Conservation (phyloP, 768 basidiomycete genomes). For the Lactarius sanguifluus region DNA sequence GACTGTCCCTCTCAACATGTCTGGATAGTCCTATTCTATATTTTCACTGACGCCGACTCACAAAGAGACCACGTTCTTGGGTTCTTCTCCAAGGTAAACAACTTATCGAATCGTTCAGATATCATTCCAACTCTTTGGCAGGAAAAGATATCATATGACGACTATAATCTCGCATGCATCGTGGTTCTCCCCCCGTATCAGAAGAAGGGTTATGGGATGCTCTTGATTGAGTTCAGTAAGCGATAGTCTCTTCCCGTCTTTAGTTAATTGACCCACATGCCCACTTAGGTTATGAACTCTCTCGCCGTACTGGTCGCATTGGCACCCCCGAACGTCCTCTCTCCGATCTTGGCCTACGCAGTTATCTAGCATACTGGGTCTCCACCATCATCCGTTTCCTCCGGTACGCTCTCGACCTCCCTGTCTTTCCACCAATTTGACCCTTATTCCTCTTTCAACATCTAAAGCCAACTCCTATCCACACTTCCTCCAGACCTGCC, state of each 20-base stretch:
- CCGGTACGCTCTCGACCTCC: constrained; percentile 45
- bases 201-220: constrained; percentile 85
- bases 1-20: constrained; percentile 10
- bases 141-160: constrained; percentile 96
- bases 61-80: constrained; percentile 78
- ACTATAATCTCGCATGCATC: constrained; percentile 97
- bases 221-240: constrained; percentile 98
- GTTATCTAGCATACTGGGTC: constrained; percentile 89
- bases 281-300: constrained; percentile 84
- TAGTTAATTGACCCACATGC: background rate
- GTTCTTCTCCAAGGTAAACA: constrained; percentile 64
- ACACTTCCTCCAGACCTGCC: constrained; percentile 55
- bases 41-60: constrained; percentile 81
- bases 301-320: constrained; percentile 70
- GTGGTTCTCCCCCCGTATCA: constrained; percentile 94
- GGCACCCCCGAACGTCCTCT: constrained; percentile 95
- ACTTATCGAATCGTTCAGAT: background rate
- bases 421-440: constrained; percentile 1
- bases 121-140: constrained; percentile 32
- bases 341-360: constrained; percentile 87
- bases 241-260: background rate
- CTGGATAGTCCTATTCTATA: constrained; percentile 79
- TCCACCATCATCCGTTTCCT: constrained; percentile 83
- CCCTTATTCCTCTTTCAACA: constrained; percentile 9
- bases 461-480: constrained; percentile 53